Percentiles rank a stretch among this genome's conserved stretches.
Evolutionary conservation across 2,329 filamentous ascomycete genomes (phyloP).

Genomic region (Trichoderma sp.): DNA sequence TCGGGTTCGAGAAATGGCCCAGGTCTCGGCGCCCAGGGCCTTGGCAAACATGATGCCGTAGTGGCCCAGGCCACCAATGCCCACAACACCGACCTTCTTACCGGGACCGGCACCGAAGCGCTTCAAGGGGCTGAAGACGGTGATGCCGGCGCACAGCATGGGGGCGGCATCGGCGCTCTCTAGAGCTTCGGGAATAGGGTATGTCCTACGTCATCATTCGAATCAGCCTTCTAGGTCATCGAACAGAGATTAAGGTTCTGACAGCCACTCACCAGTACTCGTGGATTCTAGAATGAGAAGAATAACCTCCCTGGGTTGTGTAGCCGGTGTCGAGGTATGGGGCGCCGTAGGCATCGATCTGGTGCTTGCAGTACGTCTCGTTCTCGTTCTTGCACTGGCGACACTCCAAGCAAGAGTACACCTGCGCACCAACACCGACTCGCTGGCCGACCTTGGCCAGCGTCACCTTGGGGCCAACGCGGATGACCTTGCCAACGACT

Average conservation of each 20-base stretch:
- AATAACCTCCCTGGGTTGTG: constrained; percentile 59
- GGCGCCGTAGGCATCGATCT: constrained; percentile 49
- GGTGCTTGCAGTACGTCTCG: constrained; percentile 41
- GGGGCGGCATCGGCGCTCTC: constrained; percentile 63
- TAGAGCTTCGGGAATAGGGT: constrained; percentile 74
- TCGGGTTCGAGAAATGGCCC: constrained; percentile 60
- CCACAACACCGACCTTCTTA: constrained; percentile 75
- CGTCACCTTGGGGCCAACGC: constrained; percentile 55
- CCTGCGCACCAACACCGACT: constrained; percentile 59
- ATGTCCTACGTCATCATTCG: constrained; percentile 44
- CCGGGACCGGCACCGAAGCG: constrained; percentile 73
- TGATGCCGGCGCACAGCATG: constrained; percentile 83
- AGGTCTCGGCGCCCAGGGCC: constrained; percentile 62
- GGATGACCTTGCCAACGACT: constrained; percentile 67
- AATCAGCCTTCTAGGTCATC: constrained; percentile 42
- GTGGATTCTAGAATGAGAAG: constrained; percentile 36
- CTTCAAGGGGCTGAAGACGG: constrained; percentile 74
- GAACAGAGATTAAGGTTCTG: constrained; percentile 33
- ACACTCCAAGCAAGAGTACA: constrained; percentile 49
- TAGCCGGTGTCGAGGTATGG: constrained; percentile 50
- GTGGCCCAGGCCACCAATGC: constrained; percentile 70
- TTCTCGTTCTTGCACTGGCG: constrained; percentile 41
- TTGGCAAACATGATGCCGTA: constrained; percentile 69
- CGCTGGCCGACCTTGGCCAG: constrained; percentile 56
- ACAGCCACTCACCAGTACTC: constrained; percentile 47